Evolutionary conservation across 306 rosid genomes (phyloP).

Genomic region (Echinosophora koreensis): DNA sequence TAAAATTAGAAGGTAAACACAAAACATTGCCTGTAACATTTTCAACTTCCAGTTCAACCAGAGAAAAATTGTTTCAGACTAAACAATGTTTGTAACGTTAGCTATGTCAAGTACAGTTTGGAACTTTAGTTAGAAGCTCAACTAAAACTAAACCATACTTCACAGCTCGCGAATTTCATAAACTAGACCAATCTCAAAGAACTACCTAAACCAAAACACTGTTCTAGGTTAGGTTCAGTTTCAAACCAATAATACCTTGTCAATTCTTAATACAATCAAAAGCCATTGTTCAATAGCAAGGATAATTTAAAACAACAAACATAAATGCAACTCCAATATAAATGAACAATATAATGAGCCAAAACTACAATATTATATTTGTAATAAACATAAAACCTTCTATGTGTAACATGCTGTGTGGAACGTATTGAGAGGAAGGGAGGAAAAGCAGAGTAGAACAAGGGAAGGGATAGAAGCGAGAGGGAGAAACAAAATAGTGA

Average conservation of each 20-base stretch:
- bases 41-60: slow-evolving; percentile 27
- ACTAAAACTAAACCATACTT: slow-evolving; percentile 24
- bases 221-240: not conserved
- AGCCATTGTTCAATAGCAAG: slow-evolving; percentile 8
- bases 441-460: slow-evolving; percentile 14
- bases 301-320: slow-evolving; percentile 20
- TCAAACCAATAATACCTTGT: slow-evolving; percentile 26
- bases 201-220: slow-evolving; percentile 25
- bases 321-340: slow-evolving; percentile 29
- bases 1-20: slow-evolving; percentile 5
- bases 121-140: slow-evolving; percentile 11
- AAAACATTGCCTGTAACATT: not conserved
- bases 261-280: slow-evolving; percentile 27
- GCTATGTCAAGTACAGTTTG: slow-evolving; percentile 19
- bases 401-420: slow-evolving; percentile 20
- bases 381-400: slow-evolving; percentile 25
- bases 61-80: slow-evolving; percentile 21
- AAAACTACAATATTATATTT: slow-evolving; percentile 25
- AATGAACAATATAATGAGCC: slow-evolving; percentile 23
- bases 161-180: slow-evolving; percentile 4
- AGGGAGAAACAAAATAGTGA: slow-evolving; percentile 7
- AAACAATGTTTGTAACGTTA: not conserved
- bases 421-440: slow-evolving; percentile 2
- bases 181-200: slow-evolving; percentile 25
- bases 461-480: slow-evolving; percentile 27